Conservation (phyloP, 768 basidiomycete species). For the Macrolepiota albuminosa region DNA sequence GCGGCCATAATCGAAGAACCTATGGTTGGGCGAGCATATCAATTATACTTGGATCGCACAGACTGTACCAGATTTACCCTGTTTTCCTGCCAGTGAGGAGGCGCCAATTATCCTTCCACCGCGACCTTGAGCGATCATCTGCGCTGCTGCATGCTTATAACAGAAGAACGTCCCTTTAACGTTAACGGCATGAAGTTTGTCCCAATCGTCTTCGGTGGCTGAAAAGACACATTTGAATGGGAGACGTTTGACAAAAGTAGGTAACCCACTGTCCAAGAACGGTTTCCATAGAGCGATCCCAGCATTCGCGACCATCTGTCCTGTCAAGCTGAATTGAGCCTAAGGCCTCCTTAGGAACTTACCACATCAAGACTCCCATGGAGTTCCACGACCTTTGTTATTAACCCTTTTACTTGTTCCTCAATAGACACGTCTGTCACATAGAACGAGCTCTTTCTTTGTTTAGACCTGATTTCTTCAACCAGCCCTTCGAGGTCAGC, state of each 20-base stretch:
- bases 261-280: slow-evolving; percentile 16
- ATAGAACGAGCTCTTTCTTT: slow-evolving; percentile 14
- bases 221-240: background rate
- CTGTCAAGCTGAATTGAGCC: background rate
- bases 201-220: slow-evolving; percentile 34
- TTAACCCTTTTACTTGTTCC: slow-evolving; percentile 18
- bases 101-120: slow-evolving; percentile 55
- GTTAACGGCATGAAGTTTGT: slow-evolving; percentile 45
- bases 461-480: slow-evolving; percentile 17
- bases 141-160: slow-evolving; percentile 57
- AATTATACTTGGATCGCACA: background rate
- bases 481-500: slow-evolving; percentile 3
- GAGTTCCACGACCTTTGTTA: slow-evolving; percentile 12
- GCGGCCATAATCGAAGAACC: slow-evolving; percentile 7
- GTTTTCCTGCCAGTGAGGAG: slow-evolving; percentile 25
- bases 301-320: slow-evolving; percentile 31
- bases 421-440: slow-evolving; percentile 19
- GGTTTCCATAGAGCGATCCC: slow-evolving; percentile 17
- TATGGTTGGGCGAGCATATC: background rate
- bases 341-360: background rate
- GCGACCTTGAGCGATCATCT: slow-evolving; percentile 51
- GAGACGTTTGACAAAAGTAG: background rate
- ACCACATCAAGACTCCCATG: slow-evolving; percentile 29
- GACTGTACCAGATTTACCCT: slow-evolving; percentile 14
- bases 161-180: slow-evolving; percentile 55